Evolutionary conservation across 352 stramenopile genomes (phyloP), one percentile per base, ranked within the genome.

Genomic region (Globisporangium paroecandrum): DNA sequence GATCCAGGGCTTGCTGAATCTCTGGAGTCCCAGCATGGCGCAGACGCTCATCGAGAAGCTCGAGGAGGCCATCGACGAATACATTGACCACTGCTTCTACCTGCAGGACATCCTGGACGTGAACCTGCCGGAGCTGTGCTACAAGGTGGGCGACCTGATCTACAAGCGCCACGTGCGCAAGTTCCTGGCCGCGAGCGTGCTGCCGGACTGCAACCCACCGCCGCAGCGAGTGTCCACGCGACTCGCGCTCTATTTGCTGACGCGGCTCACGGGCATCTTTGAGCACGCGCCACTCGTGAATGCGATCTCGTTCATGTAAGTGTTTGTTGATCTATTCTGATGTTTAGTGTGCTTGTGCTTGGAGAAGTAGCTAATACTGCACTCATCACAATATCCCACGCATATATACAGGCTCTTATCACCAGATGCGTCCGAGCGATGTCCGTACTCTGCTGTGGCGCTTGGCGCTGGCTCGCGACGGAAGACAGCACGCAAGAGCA

Each of bases 81-180:
- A 92, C 70, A 88, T 94, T 27, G 87, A 94, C 69, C 85, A 94
- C 71, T 93, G 85, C 61, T 94, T 85, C 62, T 96, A 94, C 51
- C 69, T 96, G 29, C 88, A 96, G 47, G 88, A 96, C 58, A 76
- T 96, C 8, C 73, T 96, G 47, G 82, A 93, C 58, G 85, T 96
- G 20, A 87, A 94, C 54, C 65, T 96, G 8, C 86, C 88, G 0
- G 88, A 94, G 64, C 81, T 96, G 6, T 90, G 82, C 69, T 93
- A 93, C 76, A 84, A 85, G 46, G 76, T 96, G 20, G 88, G 85
- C 32, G 82, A 93, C 56, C 65, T 89, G 64, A 64, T 96, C 5
- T 96, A 87, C 66, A 83, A 74, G 15, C 64, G 76, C 58, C 87
- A 96, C 73, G 75, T 94, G 54, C 85, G 85, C 61, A 66, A 77